Percentiles rank a stretch among this genome's conserved stretches.
Evolutionary conservation across 1,139 yeast genomes (phyloP).

Genomic region (Meyerozyma elateridarum): DNA sequence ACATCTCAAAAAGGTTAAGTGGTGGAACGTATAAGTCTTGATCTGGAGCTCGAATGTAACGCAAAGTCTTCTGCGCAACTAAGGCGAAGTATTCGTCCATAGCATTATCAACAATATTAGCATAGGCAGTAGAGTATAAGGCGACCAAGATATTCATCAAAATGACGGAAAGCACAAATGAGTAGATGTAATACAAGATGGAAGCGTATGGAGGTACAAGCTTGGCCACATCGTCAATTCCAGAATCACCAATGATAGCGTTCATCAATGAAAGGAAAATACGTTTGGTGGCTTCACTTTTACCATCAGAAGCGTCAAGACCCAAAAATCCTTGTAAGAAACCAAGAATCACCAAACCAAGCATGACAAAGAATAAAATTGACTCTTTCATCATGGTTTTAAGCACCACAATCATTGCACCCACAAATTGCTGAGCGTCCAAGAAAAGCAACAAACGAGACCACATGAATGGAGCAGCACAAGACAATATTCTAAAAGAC

Average conservation of each 20-base stretch:
- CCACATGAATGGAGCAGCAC: conserved; percentile 90
- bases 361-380: conserved; percentile 68
- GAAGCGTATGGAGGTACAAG: conserved; percentile 86
- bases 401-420: conserved; percentile 82
- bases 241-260: conserved; percentile 69
- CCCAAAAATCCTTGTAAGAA: conserved; percentile 86
- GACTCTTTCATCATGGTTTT: conserved; percentile 87
- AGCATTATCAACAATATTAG: conserved; percentile 76
- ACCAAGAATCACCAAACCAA: conserved; percentile 68
- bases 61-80: conserved; percentile 76
- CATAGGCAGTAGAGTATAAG: conserved; percentile 78
- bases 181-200: conserved; percentile 68
- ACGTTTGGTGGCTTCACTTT: conserved; percentile 63
- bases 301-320: conserved; percentile 83
- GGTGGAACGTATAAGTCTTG: conserved; percentile 85
- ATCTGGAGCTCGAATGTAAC: conserved; percentile 87
- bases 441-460: conserved; percentile 67
- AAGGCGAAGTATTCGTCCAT: conserved; percentile 81
- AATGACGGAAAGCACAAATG: conserved; percentile 68
- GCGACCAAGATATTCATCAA: conserved; percentile 81
- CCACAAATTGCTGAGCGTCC: conserved; percentile 79
- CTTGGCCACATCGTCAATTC: conserved; percentile 62
- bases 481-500: conserved; percentile 66
- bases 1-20: conserved; percentile 64
- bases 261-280: conserved; percentile 63